phyloP scores from a whole-genome alignment of 2,329 filamentous ascomycete species.

The Monilinia aucupariae region DNA sequence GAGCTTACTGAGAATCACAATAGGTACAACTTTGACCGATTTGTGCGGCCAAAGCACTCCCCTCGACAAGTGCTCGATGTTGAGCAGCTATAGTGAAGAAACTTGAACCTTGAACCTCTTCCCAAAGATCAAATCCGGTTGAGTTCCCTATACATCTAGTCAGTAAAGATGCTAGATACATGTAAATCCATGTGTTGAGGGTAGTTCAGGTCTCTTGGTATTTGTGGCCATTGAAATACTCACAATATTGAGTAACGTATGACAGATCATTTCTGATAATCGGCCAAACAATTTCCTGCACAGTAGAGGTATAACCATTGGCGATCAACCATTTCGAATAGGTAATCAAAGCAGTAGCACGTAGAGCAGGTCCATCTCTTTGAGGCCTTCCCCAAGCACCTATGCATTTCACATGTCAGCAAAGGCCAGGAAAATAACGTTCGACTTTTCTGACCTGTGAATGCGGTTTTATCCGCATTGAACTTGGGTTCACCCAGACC shows the following conservation, averaged over 20 bases:
- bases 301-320: constrained; percentile 48
- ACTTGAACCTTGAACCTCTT: constrained; percentile 69
- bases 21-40: constrained; percentile 55
- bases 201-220: background rate
- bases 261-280: constrained; percentile 69
- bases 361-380: constrained; percentile 70
- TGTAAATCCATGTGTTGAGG: background rate
- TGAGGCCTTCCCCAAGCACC: constrained; percentile 69
- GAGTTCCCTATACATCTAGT: constrained; percentile 37
- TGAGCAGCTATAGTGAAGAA: constrained; percentile 72
- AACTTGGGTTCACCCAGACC: constrained; percentile 71
- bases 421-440: background rate
- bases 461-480: constrained; percentile 57
- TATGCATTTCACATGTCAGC: background rate
- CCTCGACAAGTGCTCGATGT: constrained; percentile 64
- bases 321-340: constrained; percentile 68
- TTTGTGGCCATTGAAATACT: background rate
- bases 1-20: constrained; percentile 49
- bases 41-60: constrained; percentile 57
- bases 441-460: constrained; percentile 41
- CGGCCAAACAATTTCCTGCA: constrained; percentile 58
- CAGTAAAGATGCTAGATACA: background rate
- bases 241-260: constrained; percentile 68
- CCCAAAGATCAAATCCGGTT: constrained; percentile 72
- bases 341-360: constrained; percentile 65